A percentile compares a stretch with the other conserved stretches of the same genome.
Evolutionary conservation across 495 filamentous ascomycete species (phyloP).

Genomic region (Xylaria telfairii): DNA sequence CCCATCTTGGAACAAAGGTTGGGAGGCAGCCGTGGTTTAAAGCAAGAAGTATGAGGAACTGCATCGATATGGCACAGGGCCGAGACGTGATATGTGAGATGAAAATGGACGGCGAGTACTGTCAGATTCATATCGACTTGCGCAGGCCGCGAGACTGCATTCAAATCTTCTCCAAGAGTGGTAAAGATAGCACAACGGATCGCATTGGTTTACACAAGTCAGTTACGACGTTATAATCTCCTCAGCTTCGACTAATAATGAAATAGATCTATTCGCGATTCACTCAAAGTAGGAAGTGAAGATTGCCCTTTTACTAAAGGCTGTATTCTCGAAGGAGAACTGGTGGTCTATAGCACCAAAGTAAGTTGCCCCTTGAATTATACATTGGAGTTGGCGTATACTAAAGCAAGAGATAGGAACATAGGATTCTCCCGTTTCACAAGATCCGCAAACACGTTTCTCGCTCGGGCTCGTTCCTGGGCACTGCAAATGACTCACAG

Average conservation of each 20-base stretch:
- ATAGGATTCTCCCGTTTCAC: slow-evolving; percentile 70
- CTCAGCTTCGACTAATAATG: slow-evolving; percentile 1
- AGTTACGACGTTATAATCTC: slow-evolving; percentile 23
- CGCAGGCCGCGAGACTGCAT: slow-evolving; percentile 59
- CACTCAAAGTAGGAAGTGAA: slow-evolving; percentile 61
- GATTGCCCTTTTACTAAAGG: slow-evolving; percentile 63
- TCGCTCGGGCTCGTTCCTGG: slow-evolving; percentile 73
- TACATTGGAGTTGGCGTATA: slow-evolving; percentile 7
- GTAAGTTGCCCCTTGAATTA: slow-evolving; percentile 33
- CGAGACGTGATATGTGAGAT: slow-evolving; percentile 74
- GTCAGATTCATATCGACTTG: slow-evolving; percentile 83
- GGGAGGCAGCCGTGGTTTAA: slow-evolving; percentile 75
- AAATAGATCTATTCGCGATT: slow-evolving; percentile 55
- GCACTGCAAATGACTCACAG: slow-evolving; percentile 73
- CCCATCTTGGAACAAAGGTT: slow-evolving; percentile 73
- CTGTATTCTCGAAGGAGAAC: slow-evolving; percentile 83
- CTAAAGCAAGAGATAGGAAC: slow-evolving; percentile 38
- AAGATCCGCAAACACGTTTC: slow-evolving; percentile 81
- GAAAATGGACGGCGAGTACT: slow-evolving; percentile 90
- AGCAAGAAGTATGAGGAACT: slow-evolving; percentile 78
- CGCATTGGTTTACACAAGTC: slow-evolving; percentile 64
- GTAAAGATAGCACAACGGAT: slow-evolving; percentile 83
- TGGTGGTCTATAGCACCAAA: slow-evolving; percentile 76
- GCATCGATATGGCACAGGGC: slow-evolving; percentile 63
- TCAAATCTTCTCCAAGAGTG: slow-evolving; percentile 88